Conservation (phyloP, 1,139 yeast genomes). For the Hansenula sp. region DNA sequence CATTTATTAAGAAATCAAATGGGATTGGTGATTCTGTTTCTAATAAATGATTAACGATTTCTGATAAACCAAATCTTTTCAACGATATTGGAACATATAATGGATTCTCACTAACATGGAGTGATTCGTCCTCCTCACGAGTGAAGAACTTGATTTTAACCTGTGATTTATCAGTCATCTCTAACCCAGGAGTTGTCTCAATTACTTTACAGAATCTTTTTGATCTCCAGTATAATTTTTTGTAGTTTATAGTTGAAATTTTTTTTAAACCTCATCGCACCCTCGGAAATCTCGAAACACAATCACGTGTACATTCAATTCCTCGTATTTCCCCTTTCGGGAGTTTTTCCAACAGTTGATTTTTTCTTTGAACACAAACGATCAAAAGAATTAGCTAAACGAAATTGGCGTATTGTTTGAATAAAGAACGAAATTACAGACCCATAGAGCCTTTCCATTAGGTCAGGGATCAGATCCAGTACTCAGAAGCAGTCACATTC, state of each 20-base stretch:
- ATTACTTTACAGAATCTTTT: not conserved
- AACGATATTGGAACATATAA: slow-evolving; percentile 81
- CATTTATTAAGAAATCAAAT: slow-evolving; percentile 88
- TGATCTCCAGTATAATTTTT: too few relatives aligned
- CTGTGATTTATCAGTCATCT: slow-evolving; percentile 37
- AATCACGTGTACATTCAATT: not conserved
- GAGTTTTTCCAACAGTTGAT: not conserved
- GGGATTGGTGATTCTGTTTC: slow-evolving; percentile 62
- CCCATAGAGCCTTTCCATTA: too few relatives aligned
- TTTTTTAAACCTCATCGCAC: slow-evolving; percentile 1
- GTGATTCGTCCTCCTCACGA: slow-evolving; percentile 70
- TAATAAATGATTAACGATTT: slow-evolving; percentile 86
- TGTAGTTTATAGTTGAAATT: not conserved
- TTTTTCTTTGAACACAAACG: not conserved
- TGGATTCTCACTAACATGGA: slow-evolving; percentile 79
- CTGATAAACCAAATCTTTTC: slow-evolving; percentile 89
- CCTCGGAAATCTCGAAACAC: not conserved
- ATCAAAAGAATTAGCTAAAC: not conserved
- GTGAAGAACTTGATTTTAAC: slow-evolving; percentile 82
- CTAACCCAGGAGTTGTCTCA: not conserved
- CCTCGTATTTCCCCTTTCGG: not conserved
- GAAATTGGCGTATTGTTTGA: not conserved
- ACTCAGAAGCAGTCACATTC: not conserved
- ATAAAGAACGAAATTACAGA: too few relatives aligned
- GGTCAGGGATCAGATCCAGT: too few relatives aligned